These are phyloP conservation scores for Inonotus obliquus DNA, from an alignment of 1,284 basidiomycete genomes.

Conservation along the genomic window DNA sequence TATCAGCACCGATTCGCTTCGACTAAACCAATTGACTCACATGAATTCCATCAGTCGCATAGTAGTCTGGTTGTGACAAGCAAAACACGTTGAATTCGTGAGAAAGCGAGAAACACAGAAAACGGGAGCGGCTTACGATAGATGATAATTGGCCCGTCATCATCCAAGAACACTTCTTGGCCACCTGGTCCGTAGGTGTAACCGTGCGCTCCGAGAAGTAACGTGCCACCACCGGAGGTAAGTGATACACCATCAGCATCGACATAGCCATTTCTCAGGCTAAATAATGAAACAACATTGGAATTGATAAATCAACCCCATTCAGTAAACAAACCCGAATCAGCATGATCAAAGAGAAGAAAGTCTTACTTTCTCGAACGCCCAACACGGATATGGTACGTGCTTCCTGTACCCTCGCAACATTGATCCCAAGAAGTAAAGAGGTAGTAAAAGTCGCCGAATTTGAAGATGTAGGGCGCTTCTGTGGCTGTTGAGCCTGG, in stretches of 20 bases:
- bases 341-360: not conserved
- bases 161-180: conserved; percentile 34
- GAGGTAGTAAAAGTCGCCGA: conserved; percentile 47
- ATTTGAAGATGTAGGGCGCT: conserved; percentile 36
- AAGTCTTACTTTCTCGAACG: conserved; percentile 38
- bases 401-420: conserved; percentile 47
- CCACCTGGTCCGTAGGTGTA: conserved; percentile 44
- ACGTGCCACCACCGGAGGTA: conserved; percentile 47
- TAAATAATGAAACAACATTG: conserved; percentile 14
- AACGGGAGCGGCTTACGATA: conserved; percentile 33
- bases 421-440: conserved; percentile 56
- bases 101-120: no score
- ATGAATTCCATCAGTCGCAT: conserved; percentile 28
- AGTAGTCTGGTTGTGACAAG: conserved; percentile 8
- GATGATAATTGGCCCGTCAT: conserved; percentile 36
- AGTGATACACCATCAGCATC: conserved; percentile 44
- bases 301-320: no score
- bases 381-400: conserved; percentile 56
- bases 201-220: conserved; percentile 45
- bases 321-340: not conserved
- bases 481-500: conserved; percentile 21
- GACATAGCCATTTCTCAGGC: conserved; percentile 41
- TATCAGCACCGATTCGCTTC: not conserved
- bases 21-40: conserved; percentile 26
- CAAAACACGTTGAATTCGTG: no score